These are phyloP conservation scores for Colletotrichum plurivorum DNA, from an alignment of 2,329 filamentous ascomycete species.

Conservation along the genomic window DNA sequence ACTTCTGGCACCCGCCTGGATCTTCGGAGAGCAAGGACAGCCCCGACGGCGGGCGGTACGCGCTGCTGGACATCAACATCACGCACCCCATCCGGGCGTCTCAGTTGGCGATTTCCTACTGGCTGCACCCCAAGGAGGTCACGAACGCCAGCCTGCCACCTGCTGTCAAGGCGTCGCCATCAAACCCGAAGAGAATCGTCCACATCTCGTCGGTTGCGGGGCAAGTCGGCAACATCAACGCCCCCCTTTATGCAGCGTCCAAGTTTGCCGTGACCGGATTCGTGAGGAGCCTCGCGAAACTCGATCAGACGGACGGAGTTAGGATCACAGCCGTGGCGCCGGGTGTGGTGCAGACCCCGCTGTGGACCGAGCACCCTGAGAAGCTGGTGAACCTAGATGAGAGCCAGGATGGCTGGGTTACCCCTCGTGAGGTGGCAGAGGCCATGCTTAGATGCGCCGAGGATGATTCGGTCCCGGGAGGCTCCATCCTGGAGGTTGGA, in stretches of 20 bases:
- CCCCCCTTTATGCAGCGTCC: constrained; percentile 56
- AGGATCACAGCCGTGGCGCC: constrained; percentile 60
- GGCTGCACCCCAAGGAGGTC: constrained; percentile 47
- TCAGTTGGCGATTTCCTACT: constrained; percentile 56
- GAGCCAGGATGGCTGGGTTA: constrained; percentile 55
- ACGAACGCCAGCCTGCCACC: constrained; percentile 11
- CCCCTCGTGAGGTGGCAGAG: constrained; percentile 57
- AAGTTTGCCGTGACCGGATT: constrained; percentile 57
- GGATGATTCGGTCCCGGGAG: constrained; percentile 51
- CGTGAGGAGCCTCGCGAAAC: constrained; percentile 54
- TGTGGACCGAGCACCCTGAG: constrained; percentile 61
- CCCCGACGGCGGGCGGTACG: constrained; percentile 49
- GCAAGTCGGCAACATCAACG: constrained; percentile 50
- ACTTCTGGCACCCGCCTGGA: constrained; percentile 59
- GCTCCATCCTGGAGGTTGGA: constrained; percentile 59
- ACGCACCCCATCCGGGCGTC: constrained; percentile 58
- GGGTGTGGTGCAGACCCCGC: constrained; percentile 59
- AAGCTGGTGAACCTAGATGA: constrained; percentile 55
- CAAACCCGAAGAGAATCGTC: constrained; percentile 53
- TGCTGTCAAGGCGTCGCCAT: constrained; percentile 39
- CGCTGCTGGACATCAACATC: constrained; percentile 57
- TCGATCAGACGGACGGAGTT: constrained; percentile 53
- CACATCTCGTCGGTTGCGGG: constrained; percentile 56
- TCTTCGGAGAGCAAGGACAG: constrained; percentile 50
- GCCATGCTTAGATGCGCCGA: constrained; percentile 59